These are phyloP conservation scores for Balakata baccata DNA, from an alignment of 345 rosid genomes.

Conservation along the genomic window DNA sequence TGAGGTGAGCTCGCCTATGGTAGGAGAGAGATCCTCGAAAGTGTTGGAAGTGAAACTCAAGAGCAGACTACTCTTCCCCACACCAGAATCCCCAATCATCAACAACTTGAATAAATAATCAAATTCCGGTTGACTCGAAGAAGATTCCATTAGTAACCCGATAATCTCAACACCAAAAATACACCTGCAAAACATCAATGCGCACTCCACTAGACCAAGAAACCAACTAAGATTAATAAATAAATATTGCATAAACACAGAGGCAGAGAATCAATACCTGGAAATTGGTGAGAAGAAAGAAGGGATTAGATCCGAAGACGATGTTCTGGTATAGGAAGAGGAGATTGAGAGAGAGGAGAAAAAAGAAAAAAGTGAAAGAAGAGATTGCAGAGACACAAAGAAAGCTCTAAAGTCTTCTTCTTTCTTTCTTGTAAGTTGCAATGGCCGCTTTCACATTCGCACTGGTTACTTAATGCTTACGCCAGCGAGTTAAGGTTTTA, in stretches of 20 bases:
- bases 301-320: not conserved
- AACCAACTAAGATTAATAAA: not conserved
- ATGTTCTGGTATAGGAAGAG: too few relatives aligned
- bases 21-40: conserved; percentile 29
- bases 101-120: conserved; percentile 30
- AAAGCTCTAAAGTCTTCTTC: conserved; percentile 30
- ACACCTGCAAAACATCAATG: conserved; percentile 1
- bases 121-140: conserved; percentile 7
- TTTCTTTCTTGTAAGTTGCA: not conserved
- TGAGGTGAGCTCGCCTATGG: conserved; percentile 16
- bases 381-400: conserved; percentile 22
- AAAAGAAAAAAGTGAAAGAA: not conserved
- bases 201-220: not conserved
- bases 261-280: conserved; percentile 1
- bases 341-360: not conserved
- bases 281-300: not conserved
- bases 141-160: conserved; percentile 7
- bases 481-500: not conserved
- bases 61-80: conserved; percentile 27
- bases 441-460: not conserved
- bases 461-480: not conserved
- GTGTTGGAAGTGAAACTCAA: conserved; percentile 26
- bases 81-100: conserved; percentile 30
- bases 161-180: not conserved
- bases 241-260: not conserved